These are phyloP conservation scores for Fusarium agapanthi DNA, from an alignment of 2,329 filamentous ascomycete genomes.

Conservation along the genomic window DNA sequence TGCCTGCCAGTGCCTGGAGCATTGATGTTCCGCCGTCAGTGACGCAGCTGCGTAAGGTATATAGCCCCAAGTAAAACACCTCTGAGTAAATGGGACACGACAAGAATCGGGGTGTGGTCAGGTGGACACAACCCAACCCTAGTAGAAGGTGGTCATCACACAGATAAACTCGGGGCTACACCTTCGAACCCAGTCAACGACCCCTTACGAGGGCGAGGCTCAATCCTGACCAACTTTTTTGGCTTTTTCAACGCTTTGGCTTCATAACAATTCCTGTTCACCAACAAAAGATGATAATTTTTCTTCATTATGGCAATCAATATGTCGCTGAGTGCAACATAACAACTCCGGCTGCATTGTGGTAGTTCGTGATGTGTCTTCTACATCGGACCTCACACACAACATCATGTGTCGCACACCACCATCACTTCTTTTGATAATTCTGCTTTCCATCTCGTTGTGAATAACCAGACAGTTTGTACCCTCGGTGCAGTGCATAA, in stretches of 20 bases:
- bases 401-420: not conserved
- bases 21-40: not conserved
- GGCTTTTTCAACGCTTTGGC: not conserved
- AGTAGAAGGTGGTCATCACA: not conserved
- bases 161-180: not conserved
- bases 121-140: not conserved
- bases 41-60: not conserved
- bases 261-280: fast-evolving
- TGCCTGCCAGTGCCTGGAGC: not conserved
- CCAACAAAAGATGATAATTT: no score
- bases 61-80: not conserved
- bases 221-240: not conserved
- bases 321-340: no score
- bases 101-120: not conserved
- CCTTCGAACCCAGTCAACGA: not conserved
- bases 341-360: not conserved
- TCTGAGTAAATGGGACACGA: not conserved
- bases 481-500: not conserved
- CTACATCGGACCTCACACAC: no score
- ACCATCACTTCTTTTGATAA: no score
- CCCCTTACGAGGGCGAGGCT: not conserved
- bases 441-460: no score
- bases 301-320: no score
- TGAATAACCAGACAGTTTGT: no score
- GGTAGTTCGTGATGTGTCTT: not conserved